These are phyloP conservation scores for Colletotrichum brevisporum DNA, from an alignment of 2,329 filamentous ascomycete species.

Conservation along the genomic window DNA sequence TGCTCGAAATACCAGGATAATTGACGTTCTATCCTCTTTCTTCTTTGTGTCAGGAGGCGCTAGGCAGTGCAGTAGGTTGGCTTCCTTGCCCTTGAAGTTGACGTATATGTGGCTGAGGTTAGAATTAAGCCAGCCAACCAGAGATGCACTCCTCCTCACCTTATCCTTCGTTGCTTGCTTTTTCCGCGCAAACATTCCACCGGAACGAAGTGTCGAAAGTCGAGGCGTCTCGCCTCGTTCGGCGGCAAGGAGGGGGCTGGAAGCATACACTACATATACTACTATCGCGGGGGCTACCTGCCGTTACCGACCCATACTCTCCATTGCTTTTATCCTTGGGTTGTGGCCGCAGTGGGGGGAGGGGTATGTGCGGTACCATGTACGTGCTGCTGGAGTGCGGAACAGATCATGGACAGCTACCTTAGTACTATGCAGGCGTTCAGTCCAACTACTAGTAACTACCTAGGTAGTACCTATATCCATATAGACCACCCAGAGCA, in stretches of 20 bases:
- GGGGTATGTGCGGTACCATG: slow-evolving; percentile 6
- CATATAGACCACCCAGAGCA: no score
- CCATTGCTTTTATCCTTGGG: slow-evolving; percentile 18
- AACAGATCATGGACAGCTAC: slow-evolving; percentile 13
- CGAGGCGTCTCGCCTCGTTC: no score
- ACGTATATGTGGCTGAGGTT: neutral
- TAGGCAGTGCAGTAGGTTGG: no score
- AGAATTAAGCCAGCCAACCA: neutral
- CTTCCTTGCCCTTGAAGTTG: no score
- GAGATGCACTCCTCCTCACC: neutral
- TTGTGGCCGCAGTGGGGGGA: slow-evolving; percentile 29
- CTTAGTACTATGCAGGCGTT: neutral
- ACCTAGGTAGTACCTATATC: no score
- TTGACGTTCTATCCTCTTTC: no score
- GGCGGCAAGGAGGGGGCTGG: no score
- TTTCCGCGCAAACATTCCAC: neutral
- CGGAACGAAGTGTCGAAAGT: neutral
- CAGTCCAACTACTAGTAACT: no score
- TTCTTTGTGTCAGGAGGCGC: no score
- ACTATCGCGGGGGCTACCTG: no score
- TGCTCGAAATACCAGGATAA: no score
- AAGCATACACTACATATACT: no score
- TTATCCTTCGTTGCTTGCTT: neutral
- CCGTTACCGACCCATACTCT: slow-evolving; percentile 1
- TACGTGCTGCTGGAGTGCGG: slow-evolving; percentile 20